Evolutionary conservation across 2,329 filamentous ascomycete species (phyloP).

Genomic region (Calonectria naviculata): DNA sequence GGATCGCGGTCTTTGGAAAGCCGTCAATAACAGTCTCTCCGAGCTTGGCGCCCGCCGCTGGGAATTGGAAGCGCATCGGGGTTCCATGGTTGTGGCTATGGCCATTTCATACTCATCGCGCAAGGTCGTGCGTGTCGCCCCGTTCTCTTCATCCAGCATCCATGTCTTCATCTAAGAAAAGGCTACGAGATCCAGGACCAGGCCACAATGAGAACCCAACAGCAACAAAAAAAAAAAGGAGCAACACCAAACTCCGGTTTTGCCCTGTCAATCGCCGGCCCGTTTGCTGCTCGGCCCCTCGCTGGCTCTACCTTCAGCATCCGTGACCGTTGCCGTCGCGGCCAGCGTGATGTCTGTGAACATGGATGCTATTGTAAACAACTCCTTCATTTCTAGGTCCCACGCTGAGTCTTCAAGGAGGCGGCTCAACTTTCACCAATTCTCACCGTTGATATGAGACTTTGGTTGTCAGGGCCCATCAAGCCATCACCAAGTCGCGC

Average conservation of each 20-base stretch:
- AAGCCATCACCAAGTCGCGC: neutral
- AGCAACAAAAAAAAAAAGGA: neutral
- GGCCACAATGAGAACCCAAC: neutral
- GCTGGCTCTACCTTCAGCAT: conserved; percentile 6
- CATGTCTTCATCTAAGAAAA: conserved; percentile 9
- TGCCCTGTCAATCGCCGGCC: neutral
- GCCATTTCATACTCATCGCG: neutral
- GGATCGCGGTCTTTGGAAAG: conserved; percentile 21
- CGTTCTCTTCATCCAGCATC: conserved; percentile 10
- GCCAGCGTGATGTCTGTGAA: conserved; percentile 13
- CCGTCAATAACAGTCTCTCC: conserved; percentile 16
- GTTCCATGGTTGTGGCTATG: conserved; percentile 14
- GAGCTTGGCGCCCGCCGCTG: conserved; percentile 23
- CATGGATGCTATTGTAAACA: neutral
- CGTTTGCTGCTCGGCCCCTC: conserved; percentile 12
- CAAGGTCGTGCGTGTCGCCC: conserved; percentile 5
- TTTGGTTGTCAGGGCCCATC: neutral
- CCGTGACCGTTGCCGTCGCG: conserved; percentile 13
- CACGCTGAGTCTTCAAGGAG: neutral
- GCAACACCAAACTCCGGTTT: neutral
- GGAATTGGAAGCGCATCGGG: conserved; percentile 3
- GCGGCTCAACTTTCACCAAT: neutral
- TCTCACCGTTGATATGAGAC: neutral
- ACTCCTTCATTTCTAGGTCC: conserved; percentile 28
- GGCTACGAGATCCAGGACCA: neutral